Base-by-base conservation (phyloP, 768 basidiomycete genomes). In the Pulveroboletus sp. region DNA sequence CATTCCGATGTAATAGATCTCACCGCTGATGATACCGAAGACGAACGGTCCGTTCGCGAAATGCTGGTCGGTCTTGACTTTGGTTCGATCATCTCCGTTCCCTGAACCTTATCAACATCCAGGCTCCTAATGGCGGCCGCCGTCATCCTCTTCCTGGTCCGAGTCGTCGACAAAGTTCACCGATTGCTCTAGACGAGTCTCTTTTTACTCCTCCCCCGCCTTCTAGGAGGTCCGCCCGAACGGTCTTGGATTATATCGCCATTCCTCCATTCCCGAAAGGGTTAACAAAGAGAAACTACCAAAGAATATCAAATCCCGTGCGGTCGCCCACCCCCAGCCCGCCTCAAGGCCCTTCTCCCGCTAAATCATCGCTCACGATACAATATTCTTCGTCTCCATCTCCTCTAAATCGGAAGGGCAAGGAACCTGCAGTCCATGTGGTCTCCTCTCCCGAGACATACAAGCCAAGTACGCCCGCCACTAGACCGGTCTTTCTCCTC, bases 141-240 rank as follows among this genome's bases (percentile, higher is more conserved):
- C 29, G 17, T n/a, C 1, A 20, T 40, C 11, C 26, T 14, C 43
- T 37, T 24, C 49, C 50, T n/a, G 36, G 52, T 29, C n/a, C 61
- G 30, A 53, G 53, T 22, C 44, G 41, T 34, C 43, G 5, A 0
- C 19, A 2, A 14, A 48, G 50, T 35, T 42, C 67, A 5, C 40
- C 55, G 5, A 41, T 55, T 17, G 44, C 37, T 20, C 36, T 5
- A 3, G 46, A 59, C 19, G 51, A 42, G 8, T 65, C 61, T 10
- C 63, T 69, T 35, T 68, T 68, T 41, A 68, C 66, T 0, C 68
- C 67, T 22, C 63, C 65, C 12, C 57, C 59, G 4, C 49, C 34
- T 6, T 27, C 47, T 7, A 57, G 38, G 40, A 51, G 29, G 43
- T 65, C 52, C 1, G 17, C 45, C 3, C 53, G 55, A 13, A 1